These are phyloP conservation scores for Pistacia vera DNA, from an alignment of 345 rosid species.

Conservation along the genomic window DNA sequence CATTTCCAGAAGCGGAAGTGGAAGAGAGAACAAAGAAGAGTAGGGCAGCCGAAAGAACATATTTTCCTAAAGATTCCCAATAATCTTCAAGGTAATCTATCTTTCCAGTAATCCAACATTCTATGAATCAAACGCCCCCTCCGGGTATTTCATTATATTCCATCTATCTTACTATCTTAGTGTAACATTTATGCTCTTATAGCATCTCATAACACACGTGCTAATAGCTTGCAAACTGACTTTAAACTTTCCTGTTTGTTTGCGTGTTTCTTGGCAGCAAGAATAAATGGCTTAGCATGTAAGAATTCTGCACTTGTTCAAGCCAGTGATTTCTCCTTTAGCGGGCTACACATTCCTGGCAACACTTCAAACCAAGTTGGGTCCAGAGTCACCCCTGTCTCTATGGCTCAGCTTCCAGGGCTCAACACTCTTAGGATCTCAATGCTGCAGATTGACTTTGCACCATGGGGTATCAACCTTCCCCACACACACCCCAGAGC, in stretches of 20 bases:
- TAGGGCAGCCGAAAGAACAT: no score
- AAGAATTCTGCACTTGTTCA: slow-evolving; percentile 9
- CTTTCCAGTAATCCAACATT: no score
- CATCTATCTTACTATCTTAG: no score
- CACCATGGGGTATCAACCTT: slow-evolving; percentile 9
- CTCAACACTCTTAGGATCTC: slow-evolving; percentile 10
- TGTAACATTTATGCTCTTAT: no score
- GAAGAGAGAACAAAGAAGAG: no score
- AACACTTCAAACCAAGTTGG: slow-evolving; percentile 9
- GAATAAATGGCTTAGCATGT: slow-evolving; percentile 16
- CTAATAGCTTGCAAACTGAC: no score
- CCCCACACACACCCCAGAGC: slow-evolving; percentile 18
- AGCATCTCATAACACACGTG: no score
- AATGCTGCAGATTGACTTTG: not conserved
- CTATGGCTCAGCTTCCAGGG: slow-evolving; percentile 5
- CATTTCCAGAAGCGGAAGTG: no score
- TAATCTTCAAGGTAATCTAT: no score
- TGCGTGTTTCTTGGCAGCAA: slow-evolving; percentile 2
- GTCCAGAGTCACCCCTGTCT: slow-evolving; percentile 14
- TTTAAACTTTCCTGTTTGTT: not conserved
- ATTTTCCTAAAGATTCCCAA: no score
- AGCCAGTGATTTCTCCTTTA: slow-evolving; percentile 20
- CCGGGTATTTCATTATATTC: not conserved
- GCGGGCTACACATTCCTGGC: slow-evolving; percentile 21
- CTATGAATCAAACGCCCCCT: no score